Conservation (phyloP, 176 grass and related monocot species). For the Ananas comosus region DNA sequence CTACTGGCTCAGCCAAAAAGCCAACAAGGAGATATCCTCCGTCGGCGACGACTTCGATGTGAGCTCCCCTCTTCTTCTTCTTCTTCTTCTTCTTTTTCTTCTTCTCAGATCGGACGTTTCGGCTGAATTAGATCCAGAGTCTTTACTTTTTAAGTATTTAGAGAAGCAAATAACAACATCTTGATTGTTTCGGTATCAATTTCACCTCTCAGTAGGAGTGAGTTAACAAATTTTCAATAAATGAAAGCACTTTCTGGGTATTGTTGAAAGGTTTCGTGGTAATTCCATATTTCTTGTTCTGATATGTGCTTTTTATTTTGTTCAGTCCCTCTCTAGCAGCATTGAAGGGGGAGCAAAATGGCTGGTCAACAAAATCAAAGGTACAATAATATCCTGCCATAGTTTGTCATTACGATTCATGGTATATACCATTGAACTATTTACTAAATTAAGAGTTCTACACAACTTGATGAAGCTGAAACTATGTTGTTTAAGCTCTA, state of each 20-base stretch:
- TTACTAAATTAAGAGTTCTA: neutral
- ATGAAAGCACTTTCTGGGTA: too few species aligned
- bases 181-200: too few species aligned
- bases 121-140: too few species aligned
- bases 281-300: neutral
- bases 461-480: neutral
- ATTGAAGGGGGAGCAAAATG: constrained; percentile 74
- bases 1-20: constrained; percentile 50
- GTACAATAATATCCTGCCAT: constrained; percentile 6
- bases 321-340: constrained; percentile 76
- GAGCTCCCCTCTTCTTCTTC: neutral
- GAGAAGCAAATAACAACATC: too few species aligned
- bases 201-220: too few species aligned
- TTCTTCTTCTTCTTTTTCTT: neutral
- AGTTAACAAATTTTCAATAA: too few species aligned
- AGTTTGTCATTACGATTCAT: neutral
- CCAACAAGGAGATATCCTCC: constrained; percentile 74
- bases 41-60: constrained; percentile 71
- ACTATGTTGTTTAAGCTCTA: neutral
- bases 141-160: too few species aligned
- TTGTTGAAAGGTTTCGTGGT: too few species aligned
- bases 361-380: constrained; percentile 93
- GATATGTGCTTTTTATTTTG: neutral
- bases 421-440: neutral
- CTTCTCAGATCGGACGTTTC: neutral